Evolutionary conservation across 768 basidiomycete genomes (phyloP).

Genomic region (Lactarius hatsudake): DNA sequence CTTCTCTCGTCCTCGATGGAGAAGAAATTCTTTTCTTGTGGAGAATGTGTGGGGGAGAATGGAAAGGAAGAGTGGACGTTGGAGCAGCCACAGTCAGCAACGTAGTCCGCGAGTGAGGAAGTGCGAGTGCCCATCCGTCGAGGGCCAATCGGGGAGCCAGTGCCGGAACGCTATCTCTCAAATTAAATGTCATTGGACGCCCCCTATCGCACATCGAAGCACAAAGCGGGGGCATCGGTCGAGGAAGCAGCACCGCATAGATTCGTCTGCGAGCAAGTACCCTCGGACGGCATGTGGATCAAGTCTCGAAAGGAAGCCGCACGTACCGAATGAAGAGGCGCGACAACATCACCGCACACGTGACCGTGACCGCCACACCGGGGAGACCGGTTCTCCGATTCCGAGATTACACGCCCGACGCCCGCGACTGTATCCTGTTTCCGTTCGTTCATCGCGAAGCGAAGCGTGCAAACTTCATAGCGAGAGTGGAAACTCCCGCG

Average conservation of each 20-base stretch:
- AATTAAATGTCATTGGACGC: not conserved
- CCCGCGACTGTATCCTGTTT: not conserved
- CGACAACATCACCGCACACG: not conserved
- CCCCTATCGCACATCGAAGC: not conserved
- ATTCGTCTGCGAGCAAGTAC: not conserved
- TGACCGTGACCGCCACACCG: not conserved
- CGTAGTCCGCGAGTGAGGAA: not conserved
- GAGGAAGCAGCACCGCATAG: not conserved
- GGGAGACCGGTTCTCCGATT: not conserved
- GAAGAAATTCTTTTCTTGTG: not conserved
- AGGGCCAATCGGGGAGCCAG: not conserved
- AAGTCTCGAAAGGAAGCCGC: not conserved
- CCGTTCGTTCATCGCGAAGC: not conserved
- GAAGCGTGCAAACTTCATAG: not conserved
- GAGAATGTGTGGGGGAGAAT: not conserved
- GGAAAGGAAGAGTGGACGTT: not conserved
- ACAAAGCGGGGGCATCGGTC: not conserved
- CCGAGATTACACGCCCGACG: not conserved
- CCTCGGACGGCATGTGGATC: constrained; percentile 4
- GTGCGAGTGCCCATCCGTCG: not conserved
- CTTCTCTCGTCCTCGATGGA: not conserved
- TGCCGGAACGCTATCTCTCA: not conserved
- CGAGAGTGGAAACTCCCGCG: not conserved
- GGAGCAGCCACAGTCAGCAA: not conserved
- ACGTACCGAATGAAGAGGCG: not conserved